Conservation (phyloP, 768 basidiomycete species). For the Candolleomyces eurysporus region DNA sequence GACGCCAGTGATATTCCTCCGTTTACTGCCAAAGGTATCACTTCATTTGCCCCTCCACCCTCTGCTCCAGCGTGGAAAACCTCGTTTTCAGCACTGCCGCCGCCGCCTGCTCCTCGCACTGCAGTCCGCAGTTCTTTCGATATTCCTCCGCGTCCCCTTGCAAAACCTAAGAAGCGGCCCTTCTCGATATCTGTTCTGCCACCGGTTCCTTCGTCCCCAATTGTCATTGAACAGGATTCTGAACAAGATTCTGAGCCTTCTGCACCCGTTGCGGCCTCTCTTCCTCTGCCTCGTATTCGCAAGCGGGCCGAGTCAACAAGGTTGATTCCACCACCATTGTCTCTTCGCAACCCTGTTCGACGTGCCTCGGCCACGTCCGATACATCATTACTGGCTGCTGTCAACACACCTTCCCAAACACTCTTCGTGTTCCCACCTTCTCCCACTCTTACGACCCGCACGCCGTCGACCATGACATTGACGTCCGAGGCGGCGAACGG, state of each 20-base stretch:
- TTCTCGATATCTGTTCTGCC: slow-evolving; percentile 60
- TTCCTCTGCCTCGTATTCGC: slow-evolving; percentile 16
- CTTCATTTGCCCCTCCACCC: slow-evolving; percentile 50
- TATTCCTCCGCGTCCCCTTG: slow-evolving; percentile 27
- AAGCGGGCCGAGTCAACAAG: slow-evolving; percentile 55
- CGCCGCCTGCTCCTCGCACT: slow-evolving; percentile 41
- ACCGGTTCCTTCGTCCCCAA: slow-evolving; percentile 72
- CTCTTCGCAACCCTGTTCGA: slow-evolving; percentile 40
- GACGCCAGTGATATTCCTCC: slow-evolving; percentile 24
- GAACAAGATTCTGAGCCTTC: slow-evolving; percentile 11
- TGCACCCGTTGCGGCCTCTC: slow-evolving; percentile 1
- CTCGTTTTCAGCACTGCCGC: slow-evolving; percentile 48
- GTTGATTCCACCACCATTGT: slow-evolving; percentile 55
- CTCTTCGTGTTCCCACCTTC: slow-evolving; percentile 87
- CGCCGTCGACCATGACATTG: slow-evolving; percentile 81
- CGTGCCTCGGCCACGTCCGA: slow-evolving; percentile 29
- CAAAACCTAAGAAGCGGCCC: slow-evolving; percentile 53
- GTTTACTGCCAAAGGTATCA: slow-evolving; percentile 19
- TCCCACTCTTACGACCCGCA: slow-evolving; percentile 54
- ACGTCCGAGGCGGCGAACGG: slow-evolving; percentile 52
- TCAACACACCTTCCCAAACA: slow-evolving; percentile 72
- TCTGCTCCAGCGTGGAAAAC: slow-evolving; percentile 60
- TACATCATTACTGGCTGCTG: slow-evolving; percentile 20
- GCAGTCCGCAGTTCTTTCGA: slow-evolving; percentile 54
- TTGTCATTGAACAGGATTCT: slow-evolving; percentile 31